These are phyloP conservation scores for Solanum peruvianum DNA, from an alignment of 257 asterid genomes.

Conservation along the genomic window DNA sequence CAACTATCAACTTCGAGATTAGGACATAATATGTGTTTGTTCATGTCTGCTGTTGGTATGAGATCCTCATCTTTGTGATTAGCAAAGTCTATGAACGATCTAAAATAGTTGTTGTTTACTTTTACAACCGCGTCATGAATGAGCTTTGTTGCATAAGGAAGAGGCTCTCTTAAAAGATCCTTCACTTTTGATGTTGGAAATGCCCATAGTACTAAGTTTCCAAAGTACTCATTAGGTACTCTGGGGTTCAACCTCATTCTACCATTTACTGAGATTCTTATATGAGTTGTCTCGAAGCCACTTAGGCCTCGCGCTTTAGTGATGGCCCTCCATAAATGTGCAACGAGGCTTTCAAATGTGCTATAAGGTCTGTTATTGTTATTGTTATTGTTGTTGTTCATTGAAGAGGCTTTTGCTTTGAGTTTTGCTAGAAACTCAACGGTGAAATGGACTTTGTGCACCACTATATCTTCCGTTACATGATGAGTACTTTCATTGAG, in stretches of 20 bases:
- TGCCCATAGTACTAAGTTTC: constrained; percentile 83
- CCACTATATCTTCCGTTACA: constrained; percentile 33
- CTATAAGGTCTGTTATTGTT: constrained; percentile 33
- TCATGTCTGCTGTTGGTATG: constrained; percentile 43
- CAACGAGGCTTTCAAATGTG: constrained; percentile 73
- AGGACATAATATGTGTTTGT: constrained; percentile 52
- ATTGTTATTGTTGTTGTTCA: not conserved
- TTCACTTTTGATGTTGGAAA: constrained; percentile 38
- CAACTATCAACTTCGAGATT: constrained; percentile 76
- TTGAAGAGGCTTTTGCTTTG: constrained; percentile 48
- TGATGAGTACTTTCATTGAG: constrained; percentile 7
- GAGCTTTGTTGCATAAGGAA: constrained; percentile 42
- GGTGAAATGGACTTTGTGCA: constrained; percentile 48
- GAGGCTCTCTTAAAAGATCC: constrained; percentile 30
- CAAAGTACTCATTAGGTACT: constrained; percentile 57
- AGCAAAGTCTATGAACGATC: constrained; percentile 70
- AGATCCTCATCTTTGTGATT: constrained; percentile 43
- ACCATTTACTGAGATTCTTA: constrained; percentile 62
- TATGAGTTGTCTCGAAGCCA: constrained; percentile 40
- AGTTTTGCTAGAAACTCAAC: constrained; percentile 43
- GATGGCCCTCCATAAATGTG: constrained; percentile 69
- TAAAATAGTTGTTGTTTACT: constrained; percentile 54
- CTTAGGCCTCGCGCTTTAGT: constrained; percentile 60
- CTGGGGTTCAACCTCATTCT: constrained; percentile 51
- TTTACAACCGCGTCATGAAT: constrained; percentile 48